These are phyloP conservation scores for Leccinellum albellum DNA, from an alignment of 768 basidiomycete species.

Conservation along the genomic window DNA sequence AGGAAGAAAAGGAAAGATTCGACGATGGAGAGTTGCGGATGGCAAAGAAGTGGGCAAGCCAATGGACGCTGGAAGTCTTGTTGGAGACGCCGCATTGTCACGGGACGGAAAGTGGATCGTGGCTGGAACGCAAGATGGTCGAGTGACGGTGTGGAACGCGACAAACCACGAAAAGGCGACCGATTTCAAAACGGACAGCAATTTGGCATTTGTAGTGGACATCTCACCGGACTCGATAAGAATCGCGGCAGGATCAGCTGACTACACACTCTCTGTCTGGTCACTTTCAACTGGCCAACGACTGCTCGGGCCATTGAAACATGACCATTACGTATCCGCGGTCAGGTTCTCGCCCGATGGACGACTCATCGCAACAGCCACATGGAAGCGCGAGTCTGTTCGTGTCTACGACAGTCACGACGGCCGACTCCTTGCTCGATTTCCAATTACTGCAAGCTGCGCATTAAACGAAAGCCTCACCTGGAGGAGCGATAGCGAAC, in stretches of 20 bases:
- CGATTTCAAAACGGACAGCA: not conserved
- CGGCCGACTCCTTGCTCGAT: too few relatives aligned
- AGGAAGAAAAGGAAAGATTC: too few relatives aligned
- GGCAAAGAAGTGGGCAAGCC: not conserved
- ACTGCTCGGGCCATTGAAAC: not conserved
- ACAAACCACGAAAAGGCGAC: not conserved
- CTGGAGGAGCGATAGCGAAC: not conserved
- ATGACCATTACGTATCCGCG: too few relatives aligned
- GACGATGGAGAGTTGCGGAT: not conserved
- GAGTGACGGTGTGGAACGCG: not conserved
- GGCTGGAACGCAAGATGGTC: not conserved
- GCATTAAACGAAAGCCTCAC: not conserved
- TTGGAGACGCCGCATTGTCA: not conserved
- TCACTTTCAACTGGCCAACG: not conserved
- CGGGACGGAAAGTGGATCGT: not conserved
- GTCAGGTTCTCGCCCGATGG: not conserved
- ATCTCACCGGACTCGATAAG: not conserved
- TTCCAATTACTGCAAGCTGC: too few relatives aligned
- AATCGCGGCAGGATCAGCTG: not conserved
- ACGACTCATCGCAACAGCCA: not conserved
- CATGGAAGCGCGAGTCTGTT: not conserved
- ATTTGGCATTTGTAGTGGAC: not conserved
- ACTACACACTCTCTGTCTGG: not conserved
- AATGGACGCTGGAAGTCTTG: not conserved
- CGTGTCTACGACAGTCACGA: not conserved